Percentiles rank a stretch among this genome's conserved stretches.
These are phyloP conservation scores for Beauveria sp. DNA, from an alignment of 2,329 filamentous ascomycete genomes.

Conservation along the genomic window DNA sequence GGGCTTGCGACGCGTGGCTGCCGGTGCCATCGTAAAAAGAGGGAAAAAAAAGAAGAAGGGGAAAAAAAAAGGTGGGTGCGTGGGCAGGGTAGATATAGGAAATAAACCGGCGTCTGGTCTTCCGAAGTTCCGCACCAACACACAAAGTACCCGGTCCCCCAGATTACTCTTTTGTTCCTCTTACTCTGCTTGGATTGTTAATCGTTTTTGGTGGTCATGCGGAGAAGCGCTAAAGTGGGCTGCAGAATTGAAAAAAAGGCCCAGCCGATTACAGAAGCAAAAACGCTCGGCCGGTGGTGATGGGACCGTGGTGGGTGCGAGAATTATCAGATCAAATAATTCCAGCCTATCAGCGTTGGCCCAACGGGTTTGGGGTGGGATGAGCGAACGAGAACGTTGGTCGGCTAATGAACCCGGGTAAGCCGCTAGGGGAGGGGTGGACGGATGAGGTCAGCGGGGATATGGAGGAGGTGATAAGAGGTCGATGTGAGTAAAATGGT, in stretches of 20 bases:
- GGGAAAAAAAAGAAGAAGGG: slow-evolving; percentile 8
- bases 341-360: background rate
- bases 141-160: background rate
- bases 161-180: background rate
- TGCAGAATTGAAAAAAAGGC: background rate
- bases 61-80: slow-evolving; percentile 7
- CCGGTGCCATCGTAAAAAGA: slow-evolving; percentile 6
- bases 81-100: background rate
- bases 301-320: background rate
- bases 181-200: background rate
- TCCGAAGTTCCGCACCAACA: background rate
- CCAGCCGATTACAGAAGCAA: background rate
- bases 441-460: background rate
- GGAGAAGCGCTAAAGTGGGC: background rate
- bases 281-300: slow-evolving; percentile 8
- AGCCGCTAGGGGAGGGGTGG: background rate
- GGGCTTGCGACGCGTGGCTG: slow-evolving; percentile 21
- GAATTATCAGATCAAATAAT: slow-evolving; percentile 12
- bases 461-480: too few relatives aligned
- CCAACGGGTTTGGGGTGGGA: background rate
- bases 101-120: background rate
- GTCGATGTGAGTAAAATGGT: too few relatives aligned
- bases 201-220: background rate
- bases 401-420: slow-evolving; percentile 3
- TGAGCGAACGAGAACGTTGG: background rate